Conservation (phyloP, 2,329 filamentous ascomycete species). For the Alternaria dauci region DNA sequence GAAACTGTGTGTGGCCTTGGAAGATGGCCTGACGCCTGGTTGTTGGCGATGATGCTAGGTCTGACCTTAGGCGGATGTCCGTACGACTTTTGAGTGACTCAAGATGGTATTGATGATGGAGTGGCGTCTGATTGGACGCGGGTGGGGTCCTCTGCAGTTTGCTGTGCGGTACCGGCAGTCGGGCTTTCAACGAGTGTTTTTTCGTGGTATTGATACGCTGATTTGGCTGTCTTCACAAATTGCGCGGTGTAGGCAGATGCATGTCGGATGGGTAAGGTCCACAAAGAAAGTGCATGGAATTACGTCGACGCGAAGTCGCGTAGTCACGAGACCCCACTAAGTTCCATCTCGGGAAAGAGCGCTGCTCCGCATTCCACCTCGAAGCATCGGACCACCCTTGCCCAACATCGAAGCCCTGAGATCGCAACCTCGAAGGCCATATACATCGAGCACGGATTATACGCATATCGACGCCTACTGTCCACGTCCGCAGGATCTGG, state of each 20-base stretch:
- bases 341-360: conserved; percentile 20
- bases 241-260: background rate
- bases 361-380: conserved; percentile 15
- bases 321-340: conserved; percentile 37
- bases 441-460: background rate
- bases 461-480: background rate
- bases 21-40: background rate
- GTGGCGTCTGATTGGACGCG: conserved; percentile 12
- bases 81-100: background rate
- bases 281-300: conserved; percentile 8
- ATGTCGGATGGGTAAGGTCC: background rate
- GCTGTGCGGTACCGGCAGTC: background rate
- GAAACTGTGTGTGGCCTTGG: background rate
- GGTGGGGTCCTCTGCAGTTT: background rate
- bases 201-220: background rate
- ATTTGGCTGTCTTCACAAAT: background rate
- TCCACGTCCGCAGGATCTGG: background rate
- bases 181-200: background rate
- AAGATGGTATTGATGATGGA: conserved; percentile 1
- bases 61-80: background rate
- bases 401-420: background rate
- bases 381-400: conserved; percentile 13
- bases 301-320: conserved; percentile 30
- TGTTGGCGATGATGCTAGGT: background rate
- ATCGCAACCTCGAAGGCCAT: background rate